These are phyloP conservation scores for Echeveria elegans DNA, from an alignment of 164 flowering plant genomes.

Conservation along the genomic window DNA sequence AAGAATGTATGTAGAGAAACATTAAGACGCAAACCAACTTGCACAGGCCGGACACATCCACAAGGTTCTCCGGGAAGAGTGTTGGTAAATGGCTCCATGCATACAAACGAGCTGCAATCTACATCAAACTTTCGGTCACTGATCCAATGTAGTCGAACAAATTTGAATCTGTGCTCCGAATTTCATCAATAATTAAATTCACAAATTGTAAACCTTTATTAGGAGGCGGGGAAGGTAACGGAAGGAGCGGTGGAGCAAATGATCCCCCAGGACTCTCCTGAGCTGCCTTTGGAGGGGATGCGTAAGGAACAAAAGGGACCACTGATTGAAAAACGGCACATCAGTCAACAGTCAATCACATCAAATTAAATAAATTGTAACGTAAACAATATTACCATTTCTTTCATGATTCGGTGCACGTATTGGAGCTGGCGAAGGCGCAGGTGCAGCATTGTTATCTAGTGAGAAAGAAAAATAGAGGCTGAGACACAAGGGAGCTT, in stretches of 20 bases:
- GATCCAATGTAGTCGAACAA: background rate
- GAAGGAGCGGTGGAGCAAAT: constrained; percentile 22
- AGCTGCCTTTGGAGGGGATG: constrained; percentile 23
- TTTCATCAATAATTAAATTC: background rate
- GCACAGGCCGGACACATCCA: constrained; percentile 58
- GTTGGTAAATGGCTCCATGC: constrained; percentile 49
- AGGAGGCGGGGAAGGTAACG: constrained; percentile 50
- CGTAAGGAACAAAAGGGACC: constrained; percentile 11
- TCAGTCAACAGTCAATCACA: background rate
- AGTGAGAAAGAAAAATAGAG: background rate
- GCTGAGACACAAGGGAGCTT: background rate
- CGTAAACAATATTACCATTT: background rate
- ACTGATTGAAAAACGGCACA: constrained; percentile 17
- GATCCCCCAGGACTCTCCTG: constrained; percentile 24
- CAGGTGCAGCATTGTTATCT: background rate
- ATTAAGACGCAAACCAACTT: constrained; percentile 34
- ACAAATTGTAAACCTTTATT: constrained; percentile 28
- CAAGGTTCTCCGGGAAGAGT: constrained; percentile 44
- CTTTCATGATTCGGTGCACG: background rate
- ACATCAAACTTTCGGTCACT: constrained; percentile 9
- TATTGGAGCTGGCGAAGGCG: background rate
- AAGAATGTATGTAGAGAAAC: constrained; percentile 43
- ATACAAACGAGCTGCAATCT: constrained; percentile 42
- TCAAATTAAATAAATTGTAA: background rate
- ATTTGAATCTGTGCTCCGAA: background rate